phyloP scores from a whole-genome alignment of 2,329 filamentous ascomycete genomes.

The Scedosporium minutisporum region DNA sequence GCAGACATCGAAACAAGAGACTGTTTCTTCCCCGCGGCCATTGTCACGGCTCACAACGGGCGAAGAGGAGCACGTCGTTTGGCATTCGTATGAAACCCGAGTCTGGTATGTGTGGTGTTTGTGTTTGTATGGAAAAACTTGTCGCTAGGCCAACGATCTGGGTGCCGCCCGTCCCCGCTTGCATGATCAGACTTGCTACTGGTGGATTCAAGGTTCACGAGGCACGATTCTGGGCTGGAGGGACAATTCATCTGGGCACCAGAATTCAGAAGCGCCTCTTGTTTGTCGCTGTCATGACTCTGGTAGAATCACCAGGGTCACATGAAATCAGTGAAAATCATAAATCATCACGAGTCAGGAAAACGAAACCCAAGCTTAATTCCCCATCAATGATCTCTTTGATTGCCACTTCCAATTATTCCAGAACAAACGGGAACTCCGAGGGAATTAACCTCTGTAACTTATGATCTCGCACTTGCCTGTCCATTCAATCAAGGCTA shows the following conservation, averaged over 20 bases:
- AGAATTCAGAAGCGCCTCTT: too few relatives aligned
- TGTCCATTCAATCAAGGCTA: neutral
- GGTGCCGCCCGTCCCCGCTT: neutral
- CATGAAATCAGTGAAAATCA: too few relatives aligned
- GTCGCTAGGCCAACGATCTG: neutral
- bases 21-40: constrained; percentile 2
- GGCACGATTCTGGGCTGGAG: neutral
- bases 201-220: neutral
- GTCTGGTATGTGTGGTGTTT: neutral
- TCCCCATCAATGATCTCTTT: neutral
- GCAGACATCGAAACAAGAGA: constrained; percentile 1
- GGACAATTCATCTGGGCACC: too few relatives aligned
- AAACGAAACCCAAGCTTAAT: neutral
- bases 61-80: neutral
- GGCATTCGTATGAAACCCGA: neutral
- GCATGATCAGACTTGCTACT: neutral
- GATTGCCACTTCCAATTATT: neutral
- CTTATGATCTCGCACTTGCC: neutral
- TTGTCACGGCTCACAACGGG: neutral
- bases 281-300: too few relatives aligned
- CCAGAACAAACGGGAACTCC: neutral
- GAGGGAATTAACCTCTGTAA: neutral
- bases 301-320: too few relatives aligned
- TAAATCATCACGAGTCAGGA: too few relatives aligned
- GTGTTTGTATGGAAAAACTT: neutral